phyloP scores from a whole-genome alignment of 2,329 filamentous ascomycete genomes.

The Fusarium paranaense region DNA sequence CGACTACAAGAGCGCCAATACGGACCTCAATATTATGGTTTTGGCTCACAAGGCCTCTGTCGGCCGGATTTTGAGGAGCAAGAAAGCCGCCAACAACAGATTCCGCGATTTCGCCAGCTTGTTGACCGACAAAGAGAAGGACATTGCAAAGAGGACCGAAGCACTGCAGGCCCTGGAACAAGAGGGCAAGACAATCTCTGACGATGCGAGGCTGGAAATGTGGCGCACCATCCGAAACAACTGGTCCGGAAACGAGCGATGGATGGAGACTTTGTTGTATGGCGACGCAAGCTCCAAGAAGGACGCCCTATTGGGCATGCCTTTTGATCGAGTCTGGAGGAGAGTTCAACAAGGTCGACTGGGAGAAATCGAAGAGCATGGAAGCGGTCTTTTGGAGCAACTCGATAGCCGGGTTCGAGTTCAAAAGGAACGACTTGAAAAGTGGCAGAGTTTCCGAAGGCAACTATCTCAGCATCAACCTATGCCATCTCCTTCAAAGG shows the following conservation, averaged over 20 bases:
- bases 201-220: constrained; percentile 61
- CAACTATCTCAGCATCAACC: constrained; percentile 55
- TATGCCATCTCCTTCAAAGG: constrained; percentile 38
- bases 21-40: constrained; percentile 72
- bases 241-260: constrained; percentile 82
- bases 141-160: constrained; percentile 66
- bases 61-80: constrained; percentile 67
- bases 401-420: constrained; percentile 74
- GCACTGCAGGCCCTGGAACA: constrained; percentile 51
- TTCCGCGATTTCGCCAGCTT: constrained; percentile 74
- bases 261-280: constrained; percentile 77
- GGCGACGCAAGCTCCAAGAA: constrained; percentile 69
- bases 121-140: constrained; percentile 71
- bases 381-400: constrained; percentile 72
- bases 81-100: constrained; percentile 66
- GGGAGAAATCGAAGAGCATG: constrained; percentile 65
- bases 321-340: constrained; percentile 79
- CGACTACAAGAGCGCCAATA: constrained; percentile 66
- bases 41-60: constrained; percentile 80
- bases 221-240: constrained; percentile 74
- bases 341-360: constrained; percentile 71
- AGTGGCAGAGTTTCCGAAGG: constrained; percentile 78
- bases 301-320: constrained; percentile 72
- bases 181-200: constrained; percentile 50
- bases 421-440: constrained; percentile 75